These are phyloP conservation scores for Stemphylium lycopersici DNA, from an alignment of 2,329 filamentous ascomycete genomes.

Conservation along the genomic window DNA sequence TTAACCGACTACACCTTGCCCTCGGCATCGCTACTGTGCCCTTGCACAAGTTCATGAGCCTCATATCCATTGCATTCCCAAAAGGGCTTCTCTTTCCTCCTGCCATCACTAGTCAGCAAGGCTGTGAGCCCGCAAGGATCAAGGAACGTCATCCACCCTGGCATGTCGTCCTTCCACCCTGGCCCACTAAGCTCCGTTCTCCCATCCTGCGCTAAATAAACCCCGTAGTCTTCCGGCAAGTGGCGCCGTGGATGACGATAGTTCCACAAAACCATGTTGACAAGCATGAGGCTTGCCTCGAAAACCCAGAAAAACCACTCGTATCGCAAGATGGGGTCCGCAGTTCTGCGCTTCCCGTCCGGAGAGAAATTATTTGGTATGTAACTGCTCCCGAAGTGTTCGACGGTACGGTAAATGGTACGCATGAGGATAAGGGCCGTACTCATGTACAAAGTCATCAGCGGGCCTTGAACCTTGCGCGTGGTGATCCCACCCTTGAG, in stretches of 20 bases:
- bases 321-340: constrained; percentile 47
- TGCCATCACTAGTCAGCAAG: not conserved
- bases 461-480: constrained; percentile 50
- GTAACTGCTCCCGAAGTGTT: constrained; percentile 57
- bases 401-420: constrained; percentile 58
- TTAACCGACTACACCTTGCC: too few relatives aligned
- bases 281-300: constrained; percentile 57
- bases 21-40: not conserved
- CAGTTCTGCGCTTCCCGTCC: constrained; percentile 39
- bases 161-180: constrained; percentile 29
- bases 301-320: constrained; percentile 61
- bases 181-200: constrained; percentile 26
- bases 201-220: constrained; percentile 51
- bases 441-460: constrained; percentile 55
- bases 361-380: constrained; percentile 48
- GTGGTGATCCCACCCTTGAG: constrained; percentile 46
- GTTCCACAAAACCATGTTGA: constrained; percentile 57
- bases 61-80: constrained; percentile 31
- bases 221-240: constrained; percentile 56
- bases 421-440: constrained; percentile 53
- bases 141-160: constrained; percentile 33
- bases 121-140: constrained; percentile 27
- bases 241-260: constrained; percentile 56
- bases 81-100: constrained; percentile 21
- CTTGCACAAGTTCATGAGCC: not conserved